phyloP scores from a whole-genome alignment of 2,329 filamentous ascomycete species.

The Fusarium sp. region DNA sequence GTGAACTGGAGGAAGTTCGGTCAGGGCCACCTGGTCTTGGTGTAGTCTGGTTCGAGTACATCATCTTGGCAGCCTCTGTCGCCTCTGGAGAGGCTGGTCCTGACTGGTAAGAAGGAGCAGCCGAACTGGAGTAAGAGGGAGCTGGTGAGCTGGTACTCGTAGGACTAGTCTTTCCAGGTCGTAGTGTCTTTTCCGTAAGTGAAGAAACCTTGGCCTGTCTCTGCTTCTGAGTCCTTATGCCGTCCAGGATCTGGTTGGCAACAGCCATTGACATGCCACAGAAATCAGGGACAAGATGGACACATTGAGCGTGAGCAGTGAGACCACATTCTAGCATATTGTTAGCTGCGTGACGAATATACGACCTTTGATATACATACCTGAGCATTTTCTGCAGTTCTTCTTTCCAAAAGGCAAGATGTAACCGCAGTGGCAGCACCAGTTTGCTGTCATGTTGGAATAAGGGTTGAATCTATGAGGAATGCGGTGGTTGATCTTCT shows the following conservation, averaged over 20 bases:
- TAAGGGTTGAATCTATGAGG: constrained; percentile 97
- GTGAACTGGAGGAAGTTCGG: constrained; percentile 63
- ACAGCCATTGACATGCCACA: constrained; percentile 99
- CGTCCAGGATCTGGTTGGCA: constrained; percentile 91
- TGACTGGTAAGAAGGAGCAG: constrained; percentile 37
- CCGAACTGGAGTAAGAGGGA: constrained; percentile 51
- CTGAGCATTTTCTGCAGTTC: constrained; percentile 90
- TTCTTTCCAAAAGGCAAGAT: constrained; percentile 94
- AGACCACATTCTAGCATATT: constrained; percentile 79
- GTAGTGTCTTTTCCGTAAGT: constrained; percentile 74
- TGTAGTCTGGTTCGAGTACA: constrained; percentile 67
- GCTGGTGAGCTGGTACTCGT: constrained; percentile 51
- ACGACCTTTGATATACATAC: constrained; percentile 58
- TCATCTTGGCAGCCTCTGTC: constrained; percentile 71
- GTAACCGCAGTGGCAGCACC: constrained; percentile 99
- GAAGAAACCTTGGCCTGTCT: constrained; percentile 66
- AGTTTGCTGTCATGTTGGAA: constrained; percentile 97
- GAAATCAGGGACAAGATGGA: constrained; percentile 96
- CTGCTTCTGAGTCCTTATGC: constrained; percentile 83
- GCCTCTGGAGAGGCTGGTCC: constrained; percentile 58
- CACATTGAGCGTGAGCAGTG: constrained; percentile 90
- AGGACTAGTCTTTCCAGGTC: constrained; percentile 62
- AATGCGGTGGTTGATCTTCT: constrained; percentile 99
- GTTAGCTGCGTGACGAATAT: constrained; percentile 44
- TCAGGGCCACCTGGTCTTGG: constrained; percentile 64